A percentile compares a stretch with the other conserved stretches of the same genome.
phyloP scores from a whole-genome alignment of 768 basidiomycete species.

The Hericium rajendrae region DNA sequence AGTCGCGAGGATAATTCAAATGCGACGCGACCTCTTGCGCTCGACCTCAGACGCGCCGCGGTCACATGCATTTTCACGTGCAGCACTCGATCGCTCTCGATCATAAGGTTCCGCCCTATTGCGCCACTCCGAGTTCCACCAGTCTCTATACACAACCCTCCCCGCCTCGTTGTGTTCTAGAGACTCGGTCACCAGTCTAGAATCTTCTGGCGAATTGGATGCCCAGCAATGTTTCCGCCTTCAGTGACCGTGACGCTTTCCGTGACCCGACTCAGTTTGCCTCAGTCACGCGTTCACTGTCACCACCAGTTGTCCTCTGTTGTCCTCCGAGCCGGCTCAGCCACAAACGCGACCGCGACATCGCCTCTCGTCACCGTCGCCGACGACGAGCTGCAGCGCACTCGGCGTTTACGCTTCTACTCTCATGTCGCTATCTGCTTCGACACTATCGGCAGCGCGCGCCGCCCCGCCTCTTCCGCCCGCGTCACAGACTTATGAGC shows the following conservation, averaged over 20 bases:
- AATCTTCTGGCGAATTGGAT: too few relatives aligned
- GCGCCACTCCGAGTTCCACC: too few relatives aligned
- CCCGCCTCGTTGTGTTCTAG: too few relatives aligned
- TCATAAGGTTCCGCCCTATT: too few relatives aligned
- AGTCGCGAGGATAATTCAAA: too few relatives aligned
- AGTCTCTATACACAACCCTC: too few relatives aligned
- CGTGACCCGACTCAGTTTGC: background rate
- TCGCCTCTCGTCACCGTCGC: background rate
- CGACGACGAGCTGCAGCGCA: background rate
- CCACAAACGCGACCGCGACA: background rate
- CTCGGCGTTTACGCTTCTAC: slow-evolving; percentile 15
- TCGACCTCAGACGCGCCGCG: too few relatives aligned
- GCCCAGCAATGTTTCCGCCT: too few relatives aligned
- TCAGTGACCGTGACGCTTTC: background rate
- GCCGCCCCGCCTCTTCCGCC: slow-evolving; percentile 48
- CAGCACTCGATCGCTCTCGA: too few relatives aligned
- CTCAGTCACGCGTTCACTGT: background rate
- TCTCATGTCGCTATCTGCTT: slow-evolving; percentile 36
- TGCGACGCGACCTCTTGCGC: too few relatives aligned
- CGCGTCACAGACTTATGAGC: slow-evolving; percentile 51
- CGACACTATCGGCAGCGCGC: slow-evolving; percentile 27
- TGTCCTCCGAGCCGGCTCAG: background rate
- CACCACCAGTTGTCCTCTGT: background rate
- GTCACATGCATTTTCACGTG: too few relatives aligned
- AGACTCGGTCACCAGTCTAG: too few relatives aligned